These are phyloP conservation scores for Amphichorda felina DNA, from an alignment of 2,329 filamentous ascomycete species.

Conservation along the genomic window DNA sequence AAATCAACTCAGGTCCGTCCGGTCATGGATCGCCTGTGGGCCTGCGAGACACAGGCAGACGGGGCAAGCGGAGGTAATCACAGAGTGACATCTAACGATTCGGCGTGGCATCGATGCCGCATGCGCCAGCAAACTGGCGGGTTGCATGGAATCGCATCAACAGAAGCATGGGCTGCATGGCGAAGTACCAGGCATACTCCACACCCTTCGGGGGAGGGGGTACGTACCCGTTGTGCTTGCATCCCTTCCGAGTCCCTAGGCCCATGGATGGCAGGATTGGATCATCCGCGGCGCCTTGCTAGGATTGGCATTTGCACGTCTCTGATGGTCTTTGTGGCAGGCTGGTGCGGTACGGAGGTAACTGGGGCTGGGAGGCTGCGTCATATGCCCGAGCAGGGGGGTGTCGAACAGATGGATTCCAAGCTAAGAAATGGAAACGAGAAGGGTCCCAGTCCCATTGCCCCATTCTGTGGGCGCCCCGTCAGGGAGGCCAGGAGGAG, in stretches of 20 bases:
- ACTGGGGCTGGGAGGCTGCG: slow-evolving; percentile 8
- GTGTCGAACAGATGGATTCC: slow-evolving; percentile 20
- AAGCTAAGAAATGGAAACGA: slow-evolving; percentile 8
- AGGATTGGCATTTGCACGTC: slow-evolving; percentile 10
- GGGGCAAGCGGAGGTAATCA: not conserved
- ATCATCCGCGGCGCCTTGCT: not conserved
- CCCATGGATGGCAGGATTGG: not conserved
- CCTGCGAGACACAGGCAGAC: slow-evolving; percentile 1
- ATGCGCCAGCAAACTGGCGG: slow-evolving; percentile 2
- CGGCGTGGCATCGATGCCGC: slow-evolving; percentile 3
- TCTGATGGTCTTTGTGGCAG: slow-evolving; percentile 10
- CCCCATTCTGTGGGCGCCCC: slow-evolving; percentile 4
- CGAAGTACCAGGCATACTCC: not conserved
- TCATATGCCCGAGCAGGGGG: slow-evolving; percentile 19
- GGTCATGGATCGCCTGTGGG: slow-evolving; percentile 3
- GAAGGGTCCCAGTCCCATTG: slow-evolving; percentile 4
- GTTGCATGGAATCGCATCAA: slow-evolving; percentile 4
- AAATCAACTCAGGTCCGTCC: not conserved
- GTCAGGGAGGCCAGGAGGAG: no score
- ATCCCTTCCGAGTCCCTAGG: no score
- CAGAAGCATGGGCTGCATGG: not conserved
- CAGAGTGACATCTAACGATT: slow-evolving; percentile 1
- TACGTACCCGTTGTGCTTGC: no score
- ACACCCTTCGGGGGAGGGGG: no score
- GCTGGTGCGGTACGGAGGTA: not conserved